Conservation (phyloP, 2,329 filamentous ascomycete species). For the Fusarium sp. region DNA sequence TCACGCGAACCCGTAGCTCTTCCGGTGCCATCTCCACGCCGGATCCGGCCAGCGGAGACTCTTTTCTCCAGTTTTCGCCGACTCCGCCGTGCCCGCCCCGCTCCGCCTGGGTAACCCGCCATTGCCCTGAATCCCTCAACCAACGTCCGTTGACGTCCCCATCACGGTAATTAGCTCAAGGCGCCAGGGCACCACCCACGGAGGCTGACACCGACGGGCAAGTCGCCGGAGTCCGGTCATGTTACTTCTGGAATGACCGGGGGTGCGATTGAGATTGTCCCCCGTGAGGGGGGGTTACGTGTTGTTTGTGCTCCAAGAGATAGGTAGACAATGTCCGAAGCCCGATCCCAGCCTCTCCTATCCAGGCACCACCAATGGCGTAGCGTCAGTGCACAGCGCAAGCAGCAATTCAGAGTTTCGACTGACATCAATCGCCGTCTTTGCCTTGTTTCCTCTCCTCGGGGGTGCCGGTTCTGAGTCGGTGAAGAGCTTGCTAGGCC, state of each 20-base stretch:
- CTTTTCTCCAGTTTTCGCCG: constrained; percentile 31
- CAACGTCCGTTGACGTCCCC: not conserved
- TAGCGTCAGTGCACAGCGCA: not conserved
- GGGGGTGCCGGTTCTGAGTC: constrained; percentile 2
- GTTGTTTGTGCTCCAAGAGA: not conserved
- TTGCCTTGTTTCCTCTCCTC: not conserved
- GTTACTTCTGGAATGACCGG: not conserved
- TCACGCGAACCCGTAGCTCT: not conserved
- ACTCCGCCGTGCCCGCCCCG: constrained; percentile 20
- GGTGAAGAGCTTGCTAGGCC: constrained; percentile 7
- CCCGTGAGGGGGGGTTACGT: not conserved
- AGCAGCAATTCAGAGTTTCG: not conserved
- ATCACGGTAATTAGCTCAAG: not conserved
- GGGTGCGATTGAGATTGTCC: not conserved
- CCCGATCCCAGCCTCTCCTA: not conserved
- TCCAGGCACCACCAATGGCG: not conserved
- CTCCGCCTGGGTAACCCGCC: constrained; percentile 6
- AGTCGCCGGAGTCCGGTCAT: not conserved
- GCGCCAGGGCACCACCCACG: constrained; percentile 1
- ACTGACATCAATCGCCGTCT: not conserved
- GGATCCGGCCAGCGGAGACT: constrained; percentile 27
- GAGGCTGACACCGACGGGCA: not conserved
- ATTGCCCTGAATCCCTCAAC: not conserved
- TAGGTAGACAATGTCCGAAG: not conserved
- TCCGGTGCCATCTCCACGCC: constrained; percentile 19